Base-by-base conservation (phyloP, 148 eudicot genomes). In the Rhododendron molle region DNA sequence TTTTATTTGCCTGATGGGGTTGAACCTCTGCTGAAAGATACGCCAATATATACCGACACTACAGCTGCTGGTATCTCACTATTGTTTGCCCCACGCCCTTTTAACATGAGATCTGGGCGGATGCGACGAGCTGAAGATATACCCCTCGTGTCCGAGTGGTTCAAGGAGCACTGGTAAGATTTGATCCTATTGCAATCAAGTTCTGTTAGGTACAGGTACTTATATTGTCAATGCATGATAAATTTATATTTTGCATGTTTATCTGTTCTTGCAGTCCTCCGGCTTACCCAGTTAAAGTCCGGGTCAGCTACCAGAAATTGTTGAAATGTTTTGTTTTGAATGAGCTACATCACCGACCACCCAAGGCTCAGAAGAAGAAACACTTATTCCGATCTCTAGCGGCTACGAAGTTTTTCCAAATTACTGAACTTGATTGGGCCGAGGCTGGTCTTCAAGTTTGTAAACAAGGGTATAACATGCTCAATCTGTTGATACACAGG, bases 401-500 rank as follows among this genome's bases (percentile, higher is more conserved):
- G 78, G 98, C 99, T 83, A 97, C 99, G 28, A 97, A 97, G 91
- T 97, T 97, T 87, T 97, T 97, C 87, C 99, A 97, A 89, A 92
- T 96, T 81, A 97, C 99, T 32, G 95, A 95, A 87, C 95, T 97
- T 86, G 99, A 97, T 90, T 97, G 99, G 99, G 98, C 98, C 54
- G 99, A 97, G 90, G 99, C 97, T 56, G 99, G 99, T 86, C 96
- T 97, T 62, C 99, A 97, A 92, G 99, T 97, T 89, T 97, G 99
- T 87, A 95, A 96, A 87, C 99, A 97, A 89, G 99, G 99, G 78
- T 97, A 97, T 92, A 97, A 97, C 86, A 97, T 97, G 99, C 91
- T 97, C 72, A 97, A 97, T 91, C 91, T 97, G 83, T 89, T 97
- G 93, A 97, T 97, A 85, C 99, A 97, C 88, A 88, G 99, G 86